phyloP scores from a whole-genome alignment of 73 alveolate species.

The Paraurostyla sp. region DNA sequence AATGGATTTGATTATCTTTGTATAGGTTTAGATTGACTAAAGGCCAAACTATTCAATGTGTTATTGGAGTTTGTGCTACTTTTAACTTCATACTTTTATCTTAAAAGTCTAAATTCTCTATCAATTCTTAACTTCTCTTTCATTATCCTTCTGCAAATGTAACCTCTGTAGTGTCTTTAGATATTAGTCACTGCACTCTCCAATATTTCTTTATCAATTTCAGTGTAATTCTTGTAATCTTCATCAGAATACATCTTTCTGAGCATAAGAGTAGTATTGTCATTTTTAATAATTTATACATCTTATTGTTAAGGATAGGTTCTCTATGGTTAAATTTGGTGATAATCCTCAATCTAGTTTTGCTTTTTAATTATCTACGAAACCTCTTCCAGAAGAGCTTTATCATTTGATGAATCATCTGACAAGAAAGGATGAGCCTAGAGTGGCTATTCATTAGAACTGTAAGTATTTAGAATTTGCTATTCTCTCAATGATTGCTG shows the following conservation, averaged over 20 bases:
- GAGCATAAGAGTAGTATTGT: not conserved
- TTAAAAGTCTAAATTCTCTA: conserved; percentile 36
- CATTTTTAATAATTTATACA: not conserved
- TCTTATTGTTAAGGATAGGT: not conserved
- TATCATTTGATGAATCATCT: too few species aligned
- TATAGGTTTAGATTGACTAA: not conserved
- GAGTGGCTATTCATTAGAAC: not conserved
- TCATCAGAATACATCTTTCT: not conserved
- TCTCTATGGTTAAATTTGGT: not conserved
- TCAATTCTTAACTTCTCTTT: conserved; percentile 28
- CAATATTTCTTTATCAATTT: not conserved
- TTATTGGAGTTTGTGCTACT: not conserved
- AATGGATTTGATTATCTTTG: not conserved
- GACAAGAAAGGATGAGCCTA: too few species aligned
- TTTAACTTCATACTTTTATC: conserved; percentile 41
- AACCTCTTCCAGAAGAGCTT: too few species aligned
- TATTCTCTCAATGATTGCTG: not conserved
- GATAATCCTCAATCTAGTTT: not conserved
- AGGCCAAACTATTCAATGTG: conserved; percentile 15
- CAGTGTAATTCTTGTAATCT: not conserved
- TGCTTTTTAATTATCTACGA: not conserved
- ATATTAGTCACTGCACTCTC: not conserved
- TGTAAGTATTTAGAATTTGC: too few species aligned
- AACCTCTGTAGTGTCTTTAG: conserved; percentile 25
- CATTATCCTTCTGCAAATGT: conserved; percentile 3